phyloP scores from a whole-genome alignment of 2,329 filamentous ascomycete genomes.

The Fusarium acutatum region DNA sequence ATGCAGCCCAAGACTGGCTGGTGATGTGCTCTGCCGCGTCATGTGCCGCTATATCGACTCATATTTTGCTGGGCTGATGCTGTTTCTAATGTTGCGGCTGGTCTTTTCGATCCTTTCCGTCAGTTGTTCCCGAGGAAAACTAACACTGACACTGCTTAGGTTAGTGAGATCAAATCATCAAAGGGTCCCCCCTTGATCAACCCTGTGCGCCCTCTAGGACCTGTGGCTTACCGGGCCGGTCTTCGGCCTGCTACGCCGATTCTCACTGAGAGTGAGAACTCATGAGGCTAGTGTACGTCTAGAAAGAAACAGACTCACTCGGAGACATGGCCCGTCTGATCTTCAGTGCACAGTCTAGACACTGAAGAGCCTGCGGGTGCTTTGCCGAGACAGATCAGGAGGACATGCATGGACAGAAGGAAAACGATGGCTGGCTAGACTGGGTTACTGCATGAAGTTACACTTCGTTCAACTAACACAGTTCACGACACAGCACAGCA shows the following conservation, averaged over 20 bases:
- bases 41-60: conserved; percentile 29
- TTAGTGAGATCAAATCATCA: conserved; percentile 17
- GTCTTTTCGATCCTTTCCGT: conserved; percentile 20
- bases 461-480: background rate
- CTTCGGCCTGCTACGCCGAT: conserved; percentile 20
- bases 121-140: conserved; percentile 9
- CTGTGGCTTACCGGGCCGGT: conserved; percentile 27
- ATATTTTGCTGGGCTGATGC: conserved; percentile 23
- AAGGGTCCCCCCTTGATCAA: conserved; percentile 8
- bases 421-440: background rate
- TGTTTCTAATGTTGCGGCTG: conserved; percentile 3
- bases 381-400: conserved; percentile 29
- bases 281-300: conserved; percentile 19
- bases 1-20: background rate
- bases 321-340: conserved; percentile 24
- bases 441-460: conserved; percentile 10
- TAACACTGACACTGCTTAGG: background rate
- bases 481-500: background rate
- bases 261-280: conserved; percentile 1
- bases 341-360: conserved; percentile 2
- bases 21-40: conserved; percentile 14
- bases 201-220: background rate
- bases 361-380: conserved; percentile 17
- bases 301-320: conserved; percentile 11
- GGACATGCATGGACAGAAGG: conserved; percentile 1